These are phyloP conservation scores for Dictyostelium citrinum DNA, from an alignment of 78 protist genomes.

Conservation along the genomic window DNA sequence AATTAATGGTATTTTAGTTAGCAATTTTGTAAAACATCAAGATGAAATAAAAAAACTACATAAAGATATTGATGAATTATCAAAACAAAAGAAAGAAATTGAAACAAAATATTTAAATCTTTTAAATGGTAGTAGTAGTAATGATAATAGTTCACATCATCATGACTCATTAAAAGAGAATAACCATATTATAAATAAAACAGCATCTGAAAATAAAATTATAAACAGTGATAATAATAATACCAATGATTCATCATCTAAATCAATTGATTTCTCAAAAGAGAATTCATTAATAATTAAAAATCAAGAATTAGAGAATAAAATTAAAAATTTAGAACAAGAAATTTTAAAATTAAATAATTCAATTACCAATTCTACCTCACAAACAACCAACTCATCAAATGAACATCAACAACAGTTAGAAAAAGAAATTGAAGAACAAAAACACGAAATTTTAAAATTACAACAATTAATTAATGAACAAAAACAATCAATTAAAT, in stretches of 20 bases:
- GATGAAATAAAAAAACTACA: constrained; percentile 45
- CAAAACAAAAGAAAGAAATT: constrained; percentile 24
- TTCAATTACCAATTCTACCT: no score
- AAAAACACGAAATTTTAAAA: constrained; percentile 1
- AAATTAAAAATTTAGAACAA: background rate
- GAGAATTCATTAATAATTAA: background rate
- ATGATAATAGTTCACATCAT: background rate
- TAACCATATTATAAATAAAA: background rate
- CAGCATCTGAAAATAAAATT: background rate
- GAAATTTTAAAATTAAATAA: background rate
- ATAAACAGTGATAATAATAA: background rate
- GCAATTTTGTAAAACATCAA: constrained; percentile 30
- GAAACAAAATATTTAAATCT: background rate
- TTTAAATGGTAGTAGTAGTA: background rate
- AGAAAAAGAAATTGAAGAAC: background rate
- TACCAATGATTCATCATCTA: background rate
- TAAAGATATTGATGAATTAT: constrained; percentile 2
- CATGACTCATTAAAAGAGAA: background rate
- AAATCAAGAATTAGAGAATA: constrained; percentile 1
- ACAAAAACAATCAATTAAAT: constrained; percentile 16
- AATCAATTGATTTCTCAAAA: background rate
- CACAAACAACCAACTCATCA: no score
- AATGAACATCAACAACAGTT: background rate
- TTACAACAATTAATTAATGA: background rate
- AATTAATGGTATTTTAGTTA: constrained; percentile 35